Evolutionary conservation across 768 basidiomycete species (phyloP), one percentile per base, ranked within the genome.

Genomic region (Tubosaeta sp.): DNA sequence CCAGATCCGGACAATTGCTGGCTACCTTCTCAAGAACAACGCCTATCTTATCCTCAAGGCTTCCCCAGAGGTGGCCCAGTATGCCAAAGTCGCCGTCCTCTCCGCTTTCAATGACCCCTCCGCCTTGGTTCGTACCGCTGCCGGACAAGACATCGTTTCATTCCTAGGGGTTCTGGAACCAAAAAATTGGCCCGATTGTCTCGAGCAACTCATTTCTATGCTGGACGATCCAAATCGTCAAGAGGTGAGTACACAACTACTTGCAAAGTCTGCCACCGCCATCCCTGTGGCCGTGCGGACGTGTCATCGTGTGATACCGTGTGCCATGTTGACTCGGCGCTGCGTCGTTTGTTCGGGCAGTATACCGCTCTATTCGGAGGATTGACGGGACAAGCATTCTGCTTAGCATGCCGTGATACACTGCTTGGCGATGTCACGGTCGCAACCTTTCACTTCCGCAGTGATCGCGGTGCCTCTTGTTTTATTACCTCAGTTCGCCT

Each of bases 21-120:
- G 95, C 38, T 90, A 97, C 62, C 77, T 97, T 21, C 83, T 99
- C 70, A 99, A 99, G 83, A 98, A 99, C 71, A 94, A 93, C 62
- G 81, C 90, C 39, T 80, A 84, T 51, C 78, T 87, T 57, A 84
- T 94, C 65, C 76, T 93, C 48, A 77, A 75, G 42, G 79, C 83
- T 7, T 73, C 83, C 21, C 74, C 77, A 16, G 80, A 84, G 42
- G 86, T 93, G 19, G 76, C 80, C 27, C 74, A 81, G 44, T 90
- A 84, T 64, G 82, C 89, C 57, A 90, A 94, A 70, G 73, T 72
- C 27, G 80, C 86, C 41, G 81, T 92, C 27, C 81, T 94, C 6
- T 77, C 82, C 56, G 89, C 90, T 14, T 96, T 97, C 71, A 79
- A 74, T 58, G 90, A 94, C 69, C 69, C 77, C 22, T 85, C 87